Conservation (phyloP, 805 yeast species). For the Zygotorulaspora danielsina region DNA sequence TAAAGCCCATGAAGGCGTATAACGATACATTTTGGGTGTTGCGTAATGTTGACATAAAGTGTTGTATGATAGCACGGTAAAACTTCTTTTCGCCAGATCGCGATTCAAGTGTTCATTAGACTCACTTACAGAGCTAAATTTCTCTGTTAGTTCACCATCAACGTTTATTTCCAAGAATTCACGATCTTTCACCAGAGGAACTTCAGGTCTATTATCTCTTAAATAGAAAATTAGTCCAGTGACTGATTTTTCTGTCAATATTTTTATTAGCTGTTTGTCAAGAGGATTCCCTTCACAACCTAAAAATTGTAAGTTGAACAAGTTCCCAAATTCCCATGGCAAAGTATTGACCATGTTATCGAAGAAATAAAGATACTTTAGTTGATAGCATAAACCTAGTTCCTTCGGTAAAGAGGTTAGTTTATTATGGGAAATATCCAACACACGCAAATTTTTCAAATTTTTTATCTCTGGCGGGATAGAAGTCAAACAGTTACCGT, state of each 20-base stretch:
- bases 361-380: constrained; percentile 78
- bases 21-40: constrained; percentile 83
- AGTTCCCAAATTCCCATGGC: constrained; percentile 81
- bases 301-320: constrained; percentile 76
- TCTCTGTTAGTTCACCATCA: constrained; percentile 56
- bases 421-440: constrained; percentile 79
- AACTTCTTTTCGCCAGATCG: constrained; percentile 38
- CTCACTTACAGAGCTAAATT: constrained; percentile 32
- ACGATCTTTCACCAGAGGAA: constrained; percentile 65
- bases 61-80: constrained; percentile 83
- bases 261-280: constrained; percentile 56
- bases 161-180: constrained; percentile 77
- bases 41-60: constrained; percentile 95
- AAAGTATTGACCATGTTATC: constrained; percentile 74
- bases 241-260: constrained; percentile 77
- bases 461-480: constrained; percentile 67
- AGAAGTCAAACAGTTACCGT: constrained; percentile 70
- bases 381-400: constrained; percentile 73
- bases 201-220: constrained; percentile 75
- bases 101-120: constrained; percentile 24
- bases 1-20: constrained; percentile 96
- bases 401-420: constrained; percentile 74
- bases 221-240: constrained; percentile 73
- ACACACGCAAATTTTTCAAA: constrained; percentile 67
- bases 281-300: constrained; percentile 94